These are phyloP conservation scores for Boletus coccyginus DNA, from an alignment of 768 basidiomycete genomes.

Conservation along the genomic window DNA sequence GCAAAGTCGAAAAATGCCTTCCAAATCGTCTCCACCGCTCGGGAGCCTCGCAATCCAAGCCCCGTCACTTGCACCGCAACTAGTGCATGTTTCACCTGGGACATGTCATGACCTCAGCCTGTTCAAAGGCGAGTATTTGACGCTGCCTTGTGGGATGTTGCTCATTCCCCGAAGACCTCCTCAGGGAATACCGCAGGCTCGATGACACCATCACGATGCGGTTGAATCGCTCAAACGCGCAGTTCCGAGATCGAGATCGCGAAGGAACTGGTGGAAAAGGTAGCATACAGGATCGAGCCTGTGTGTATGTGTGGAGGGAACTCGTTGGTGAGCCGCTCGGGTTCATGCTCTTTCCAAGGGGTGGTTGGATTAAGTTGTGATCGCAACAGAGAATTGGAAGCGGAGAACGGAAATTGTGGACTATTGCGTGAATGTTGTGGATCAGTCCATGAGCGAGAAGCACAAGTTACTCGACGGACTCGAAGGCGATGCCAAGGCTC, in stretches of 20 bases:
- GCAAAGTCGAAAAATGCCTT: slow-evolving; percentile 36
- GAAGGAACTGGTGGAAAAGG: slow-evolving; percentile 42
- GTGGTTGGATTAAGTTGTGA: slow-evolving; percentile 20
- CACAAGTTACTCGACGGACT: slow-evolving; percentile 42
- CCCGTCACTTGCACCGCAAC: slow-evolving; percentile 55
- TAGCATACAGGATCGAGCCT: slow-evolving; percentile 70
- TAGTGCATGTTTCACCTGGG: slow-evolving; percentile 67
- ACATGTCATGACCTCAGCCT: slow-evolving; percentile 74
- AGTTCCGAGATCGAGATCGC: slow-evolving; percentile 71
- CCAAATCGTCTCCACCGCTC: slow-evolving; percentile 45
- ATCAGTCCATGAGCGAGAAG: slow-evolving; percentile 59
- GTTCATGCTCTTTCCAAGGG: slow-evolving; percentile 12
- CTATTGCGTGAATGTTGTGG: slow-evolving; percentile 72
- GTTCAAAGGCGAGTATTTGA: slow-evolving; percentile 56
- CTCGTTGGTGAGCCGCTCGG: slow-evolving; percentile 58
- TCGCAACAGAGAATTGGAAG: slow-evolving; percentile 59
- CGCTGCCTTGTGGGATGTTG: slow-evolving; percentile 5
- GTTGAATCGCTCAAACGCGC: slow-evolving; percentile 73
- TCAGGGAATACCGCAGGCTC: slow-evolving; percentile 76
- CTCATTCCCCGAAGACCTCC: slow-evolving; percentile 53
- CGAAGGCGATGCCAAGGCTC: slow-evolving; percentile 42
- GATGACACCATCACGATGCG: slow-evolving; percentile 82
- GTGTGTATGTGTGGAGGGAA: slow-evolving; percentile 74
- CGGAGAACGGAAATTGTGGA: slow-evolving; percentile 69
- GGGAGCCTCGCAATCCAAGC: slow-evolving; percentile 71